These are phyloP conservation scores for Leccinellum luteum DNA, from an alignment of 768 basidiomycete genomes.

Conservation along the genomic window DNA sequence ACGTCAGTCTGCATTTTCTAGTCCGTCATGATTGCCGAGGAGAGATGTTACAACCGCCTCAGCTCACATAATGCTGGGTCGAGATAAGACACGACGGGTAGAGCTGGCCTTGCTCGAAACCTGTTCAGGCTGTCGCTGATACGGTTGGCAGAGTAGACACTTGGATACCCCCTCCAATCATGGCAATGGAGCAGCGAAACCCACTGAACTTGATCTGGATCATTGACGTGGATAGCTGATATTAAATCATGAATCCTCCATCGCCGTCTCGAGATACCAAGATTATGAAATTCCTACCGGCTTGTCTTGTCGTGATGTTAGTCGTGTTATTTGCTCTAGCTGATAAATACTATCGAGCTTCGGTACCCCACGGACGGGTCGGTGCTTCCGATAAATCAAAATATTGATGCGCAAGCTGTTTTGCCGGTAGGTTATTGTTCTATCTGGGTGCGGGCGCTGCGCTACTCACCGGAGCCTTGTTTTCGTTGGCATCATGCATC, in stretches of 20 bases:
- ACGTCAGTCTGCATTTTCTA: not conserved
- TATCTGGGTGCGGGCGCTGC: not conserved
- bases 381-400: constrained; percentile 14
- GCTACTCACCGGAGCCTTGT: constrained; percentile 4
- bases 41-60: not conserved
- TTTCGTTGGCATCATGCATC: constrained; percentile 16
- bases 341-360: constrained; percentile 21
- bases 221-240: not conserved
- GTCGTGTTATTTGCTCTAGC: constrained; percentile 5
- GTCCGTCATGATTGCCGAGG: not conserved
- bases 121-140: not conserved
- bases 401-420: constrained; percentile 18
- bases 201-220: not conserved
- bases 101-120: constrained; percentile 6
- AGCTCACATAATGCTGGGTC: not conserved
- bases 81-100: constrained; percentile 4
- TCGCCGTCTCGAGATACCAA: not conserved
- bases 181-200: not conserved
- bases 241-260: not conserved
- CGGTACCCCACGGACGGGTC: constrained; percentile 20
- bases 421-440: constrained; percentile 4
- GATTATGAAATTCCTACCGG: constrained; percentile 6
- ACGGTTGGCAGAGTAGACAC: not conserved
- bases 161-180: not conserved
- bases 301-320: not conserved